Conservation (phyloP, 371 early-diverging fungal genomes). For the Mortierella sp. region DNA sequence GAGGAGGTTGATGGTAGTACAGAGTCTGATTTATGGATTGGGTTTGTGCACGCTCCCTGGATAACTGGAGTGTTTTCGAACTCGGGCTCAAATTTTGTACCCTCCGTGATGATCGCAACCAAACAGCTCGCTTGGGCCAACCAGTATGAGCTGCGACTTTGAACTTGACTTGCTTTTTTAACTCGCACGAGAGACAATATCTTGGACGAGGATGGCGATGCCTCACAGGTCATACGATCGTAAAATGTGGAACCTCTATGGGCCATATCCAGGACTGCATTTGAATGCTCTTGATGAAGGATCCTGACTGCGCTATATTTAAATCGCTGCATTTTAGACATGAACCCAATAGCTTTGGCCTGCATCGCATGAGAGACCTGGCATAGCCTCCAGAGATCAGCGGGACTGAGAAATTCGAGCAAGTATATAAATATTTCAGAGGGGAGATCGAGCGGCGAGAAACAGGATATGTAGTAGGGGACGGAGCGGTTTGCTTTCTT, state of each 20-base stretch:
- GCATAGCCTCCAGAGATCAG: slow-evolving; percentile 43
- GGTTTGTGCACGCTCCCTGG: slow-evolving; percentile 10
- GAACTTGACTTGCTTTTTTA: slow-evolving; percentile 19
- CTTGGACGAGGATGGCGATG: slow-evolving; percentile 10
- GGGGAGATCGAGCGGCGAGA: slow-evolving; percentile 46
- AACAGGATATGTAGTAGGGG: slow-evolving; percentile 30
- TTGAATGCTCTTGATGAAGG: slow-evolving; percentile 37
- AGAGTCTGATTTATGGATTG: slow-evolving; percentile 11
- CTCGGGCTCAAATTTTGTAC: slow-evolving; percentile 25
- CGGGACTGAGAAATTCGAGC: slow-evolving; percentile 33
- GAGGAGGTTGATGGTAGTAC: not conserved
- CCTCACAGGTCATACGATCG: slow-evolving; percentile 18
- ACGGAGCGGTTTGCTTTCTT: not conserved
- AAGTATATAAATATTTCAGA: slow-evolving; percentile 38
- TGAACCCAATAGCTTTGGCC: slow-evolving; percentile 14
- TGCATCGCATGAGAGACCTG: slow-evolving; percentile 43
- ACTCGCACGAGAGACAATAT: not conserved
- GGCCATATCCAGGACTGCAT: not conserved
- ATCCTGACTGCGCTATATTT: slow-evolving; percentile 35
- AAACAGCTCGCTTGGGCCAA: slow-evolving; percentile 32
- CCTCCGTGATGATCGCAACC: slow-evolving; percentile 33
- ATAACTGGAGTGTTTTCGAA: slow-evolving; percentile 5
- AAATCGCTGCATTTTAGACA: slow-evolving; percentile 36
- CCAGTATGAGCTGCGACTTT: slow-evolving; percentile 39
- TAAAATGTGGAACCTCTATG: slow-evolving; percentile 12